Conservation (phyloP, 179 eudicot genomes). For the Drosera spatulata region DNA sequence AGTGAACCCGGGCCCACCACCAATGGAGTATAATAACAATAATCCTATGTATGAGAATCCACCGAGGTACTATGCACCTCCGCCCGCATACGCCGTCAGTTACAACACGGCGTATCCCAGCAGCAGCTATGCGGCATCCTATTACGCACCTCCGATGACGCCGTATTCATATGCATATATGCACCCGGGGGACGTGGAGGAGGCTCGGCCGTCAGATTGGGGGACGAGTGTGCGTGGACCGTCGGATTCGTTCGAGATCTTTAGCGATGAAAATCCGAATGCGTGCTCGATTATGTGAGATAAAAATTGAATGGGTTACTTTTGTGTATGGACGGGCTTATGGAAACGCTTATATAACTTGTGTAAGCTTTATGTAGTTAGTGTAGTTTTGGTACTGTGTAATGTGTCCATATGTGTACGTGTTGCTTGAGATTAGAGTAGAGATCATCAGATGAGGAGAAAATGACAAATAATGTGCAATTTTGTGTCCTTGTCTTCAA, state of each 20-base stretch:
- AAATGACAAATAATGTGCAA: no score
- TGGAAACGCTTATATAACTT: no score
- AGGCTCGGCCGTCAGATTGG: slow-evolving; percentile 17
- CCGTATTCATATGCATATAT: slow-evolving; percentile 34
- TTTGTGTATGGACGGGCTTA: no score
- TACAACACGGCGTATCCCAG: slow-evolving; percentile 62
- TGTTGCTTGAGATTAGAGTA: no score
- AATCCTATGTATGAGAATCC: slow-evolving; percentile 20
- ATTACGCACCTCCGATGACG: slow-evolving; percentile 41
- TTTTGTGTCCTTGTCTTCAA: no score
- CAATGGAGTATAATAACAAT: slow-evolving; percentile 9
- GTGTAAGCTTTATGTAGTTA: no score
- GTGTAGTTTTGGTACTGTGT: no score
- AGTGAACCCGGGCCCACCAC: slow-evolving; percentile 14
- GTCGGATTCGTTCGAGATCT: slow-evolving; percentile 61
- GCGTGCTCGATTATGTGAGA: slow-evolving; percentile 56
- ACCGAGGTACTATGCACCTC: slow-evolving; percentile 36
- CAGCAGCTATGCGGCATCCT: slow-evolving; percentile 43
- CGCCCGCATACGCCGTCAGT: slow-evolving; percentile 34
- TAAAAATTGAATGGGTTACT: neutral
- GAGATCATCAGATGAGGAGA: no score
- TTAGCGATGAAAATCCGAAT: slow-evolving; percentile 85
- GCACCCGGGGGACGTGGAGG: slow-evolving; percentile 26
- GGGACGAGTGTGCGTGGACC: slow-evolving; percentile 23
- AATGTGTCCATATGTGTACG: no score